Base-by-base conservation (phyloP, 345 rosid genomes). In the Passiflora organensis region DNA sequence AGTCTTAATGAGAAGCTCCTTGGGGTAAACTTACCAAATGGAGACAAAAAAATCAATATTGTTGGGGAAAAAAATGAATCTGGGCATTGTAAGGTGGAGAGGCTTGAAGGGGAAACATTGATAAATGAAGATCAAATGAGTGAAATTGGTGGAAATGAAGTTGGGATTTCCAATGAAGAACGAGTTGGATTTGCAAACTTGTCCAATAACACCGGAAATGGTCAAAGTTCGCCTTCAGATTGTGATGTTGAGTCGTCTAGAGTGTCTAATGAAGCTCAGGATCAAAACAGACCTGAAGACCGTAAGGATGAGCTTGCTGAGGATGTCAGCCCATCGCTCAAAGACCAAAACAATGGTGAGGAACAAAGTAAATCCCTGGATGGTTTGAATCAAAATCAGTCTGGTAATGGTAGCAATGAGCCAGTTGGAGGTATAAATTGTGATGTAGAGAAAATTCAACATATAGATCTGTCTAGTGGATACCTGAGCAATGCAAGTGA, bases 1-100 rank as follows among this genome's bases (percentile, higher is more conserved):
- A 50, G 49, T 73, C 61, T 60, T 45, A 61, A 71, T 53, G 69
- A 64, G 58, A 52, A 68, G 63, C 48, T 53, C 56, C 53, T 14
- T 62, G 71, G 24, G 9, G 51, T 52, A 39, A 50, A 60, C 21
- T 25, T 71, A 36, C 48, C 67, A 42, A 36, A 62, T 32, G 65
- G 56, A 59, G 63, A 64, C 11, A 68, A 46, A 22, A 48, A 47
- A 12, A 60, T n/a, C n/a, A n/a, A n/a, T n/a, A n/a, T 61, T 32
- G 76, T 47, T 58, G 65, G 51, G 58, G 63, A 55, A 32, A 43
- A 15, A 52, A 25, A 43, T 53, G 65, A 63, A 22, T 21, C 60
- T 48, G 38, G 18, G 44, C 57, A 55, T 53, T 18, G 41, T 41
- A 24, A 32, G 22, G 53, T 21, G 42, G 60, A 58, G 46, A 52